These are phyloP conservation scores for Amylocarpus encephaloides DNA, from an alignment of 2,329 filamentous ascomycete species.

Conservation along the genomic window DNA sequence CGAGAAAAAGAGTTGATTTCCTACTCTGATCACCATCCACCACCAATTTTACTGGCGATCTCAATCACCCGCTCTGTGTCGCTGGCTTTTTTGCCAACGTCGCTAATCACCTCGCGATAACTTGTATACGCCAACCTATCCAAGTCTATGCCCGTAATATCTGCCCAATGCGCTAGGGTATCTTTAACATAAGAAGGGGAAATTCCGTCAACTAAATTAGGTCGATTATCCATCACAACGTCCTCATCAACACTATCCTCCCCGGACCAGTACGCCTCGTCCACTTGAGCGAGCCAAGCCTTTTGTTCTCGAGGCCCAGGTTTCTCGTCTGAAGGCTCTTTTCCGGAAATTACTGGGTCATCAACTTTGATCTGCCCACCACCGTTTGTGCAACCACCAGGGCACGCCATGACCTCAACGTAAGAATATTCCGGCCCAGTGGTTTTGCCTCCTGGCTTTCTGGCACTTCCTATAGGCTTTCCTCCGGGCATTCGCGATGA, in stretches of 20 bases:
- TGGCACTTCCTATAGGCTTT: conserved; percentile 50
- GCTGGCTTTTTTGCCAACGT: conserved; percentile 72
- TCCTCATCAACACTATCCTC: conserved; percentile 42
- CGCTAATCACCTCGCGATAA: conserved; percentile 87
- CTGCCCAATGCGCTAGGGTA: conserved; percentile 70
- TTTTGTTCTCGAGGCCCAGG: conserved; percentile 75
- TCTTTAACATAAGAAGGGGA: conserved; percentile 59
- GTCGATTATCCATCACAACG: conserved; percentile 24
- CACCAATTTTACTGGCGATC: conserved; percentile 83
- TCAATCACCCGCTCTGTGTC: conserved; percentile 81
- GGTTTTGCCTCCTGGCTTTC: conserved; percentile 44
- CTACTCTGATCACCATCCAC: conserved; percentile 68
- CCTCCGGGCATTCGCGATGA: conserved; percentile 75
- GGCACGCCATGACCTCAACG: conserved; percentile 98
- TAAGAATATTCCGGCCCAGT: conserved; percentile 69
- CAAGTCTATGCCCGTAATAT: conserved; percentile 61
- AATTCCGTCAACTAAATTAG: conserved; percentile 55
- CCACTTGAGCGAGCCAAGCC: conserved; percentile 73
- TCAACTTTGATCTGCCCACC: conserved; percentile 91
- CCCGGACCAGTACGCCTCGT: conserved; percentile 84
- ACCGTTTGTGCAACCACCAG: conserved; percentile 96
- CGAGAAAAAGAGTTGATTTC: conserved; percentile 42
- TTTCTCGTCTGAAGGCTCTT: conserved; percentile 44
- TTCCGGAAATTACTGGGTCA: conserved; percentile 58
- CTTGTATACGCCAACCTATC: conserved; percentile 75